phyloP scores from a whole-genome alignment of 2,329 filamentous ascomycete genomes.

The Cyanodermella asteris region DNA sequence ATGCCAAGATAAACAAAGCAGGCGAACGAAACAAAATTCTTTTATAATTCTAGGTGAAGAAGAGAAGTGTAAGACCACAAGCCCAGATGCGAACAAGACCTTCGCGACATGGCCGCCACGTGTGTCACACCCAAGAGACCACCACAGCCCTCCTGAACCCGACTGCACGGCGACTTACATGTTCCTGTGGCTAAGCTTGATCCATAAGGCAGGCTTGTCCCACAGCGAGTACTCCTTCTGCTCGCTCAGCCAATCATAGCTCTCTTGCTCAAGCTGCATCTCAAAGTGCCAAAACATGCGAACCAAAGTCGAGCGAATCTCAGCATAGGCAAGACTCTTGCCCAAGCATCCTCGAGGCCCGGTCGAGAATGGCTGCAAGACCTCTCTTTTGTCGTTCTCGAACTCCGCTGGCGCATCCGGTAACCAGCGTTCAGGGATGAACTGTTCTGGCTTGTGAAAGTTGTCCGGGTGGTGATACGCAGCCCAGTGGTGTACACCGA shows the following conservation, averaged over 20 bases:
- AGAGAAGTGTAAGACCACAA: too few species aligned
- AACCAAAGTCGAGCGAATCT: slow-evolving; percentile 11
- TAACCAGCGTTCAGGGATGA: slow-evolving; percentile 7
- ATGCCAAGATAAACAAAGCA: too few species aligned
- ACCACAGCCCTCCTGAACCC: too few species aligned
- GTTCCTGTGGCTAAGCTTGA: too few species aligned
- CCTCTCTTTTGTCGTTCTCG: slow-evolving; percentile 8
- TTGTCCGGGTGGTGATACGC: background rate
- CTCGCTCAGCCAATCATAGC: slow-evolving; percentile 12
- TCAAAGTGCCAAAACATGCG: slow-evolving; percentile 11
- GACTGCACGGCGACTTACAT: too few species aligned
- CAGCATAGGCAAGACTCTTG: slow-evolving; percentile 10
- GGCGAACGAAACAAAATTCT: too few species aligned
- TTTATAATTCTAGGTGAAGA: too few species aligned
- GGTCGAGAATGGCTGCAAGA: slow-evolving; percentile 10
- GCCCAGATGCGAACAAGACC: too few species aligned
- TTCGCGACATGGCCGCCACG: too few species aligned
- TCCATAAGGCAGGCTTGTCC: slow-evolving; percentile 2
- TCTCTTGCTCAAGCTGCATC: slow-evolving; percentile 4
- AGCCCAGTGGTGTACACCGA: slow-evolving; percentile 3
- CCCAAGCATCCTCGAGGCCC: slow-evolving; percentile 10
- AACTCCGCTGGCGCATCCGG: slow-evolving; percentile 6
- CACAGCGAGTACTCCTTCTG: slow-evolving; percentile 8
- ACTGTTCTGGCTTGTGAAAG: slow-evolving; percentile 3
- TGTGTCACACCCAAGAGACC: too few species aligned